phyloP scores from a whole-genome alignment of 177 flowering plant species.

The Vitis hybrid region DNA sequence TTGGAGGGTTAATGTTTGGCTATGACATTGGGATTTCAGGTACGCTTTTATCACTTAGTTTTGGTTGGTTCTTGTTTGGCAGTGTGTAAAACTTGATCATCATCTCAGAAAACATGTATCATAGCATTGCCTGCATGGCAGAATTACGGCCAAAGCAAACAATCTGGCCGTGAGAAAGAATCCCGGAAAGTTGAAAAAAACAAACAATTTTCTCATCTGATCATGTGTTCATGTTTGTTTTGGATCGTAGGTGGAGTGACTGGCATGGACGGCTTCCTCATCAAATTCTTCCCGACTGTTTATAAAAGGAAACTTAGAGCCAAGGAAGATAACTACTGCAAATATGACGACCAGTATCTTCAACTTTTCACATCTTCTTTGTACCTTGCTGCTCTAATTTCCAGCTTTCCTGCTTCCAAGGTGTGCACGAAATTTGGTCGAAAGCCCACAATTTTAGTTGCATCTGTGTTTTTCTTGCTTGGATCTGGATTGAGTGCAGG shows the following conservation, averaged over 20 bases:
- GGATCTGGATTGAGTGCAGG: conserved; percentile 25
- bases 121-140: no score
- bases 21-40: conserved; percentile 28
- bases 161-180: no score
- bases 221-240: background rate
- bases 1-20: conserved; percentile 30
- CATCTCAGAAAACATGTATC: no score
- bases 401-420: conserved; percentile 27
- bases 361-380: conserved; percentile 70
- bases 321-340: conserved; percentile 51
- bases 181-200: no score
- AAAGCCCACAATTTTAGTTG: conserved; percentile 24
- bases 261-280: conserved; percentile 61
- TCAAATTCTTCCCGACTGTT: conserved; percentile 50
- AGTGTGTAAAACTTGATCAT: no score
- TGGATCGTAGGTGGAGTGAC: conserved; percentile 57
- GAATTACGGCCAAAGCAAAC: no score
- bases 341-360: conserved; percentile 30
- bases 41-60: background rate
- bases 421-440: conserved; percentile 21
- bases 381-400: conserved; percentile 54
- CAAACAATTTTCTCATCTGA: background rate
- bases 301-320: conserved; percentile 32
- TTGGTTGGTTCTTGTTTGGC: background rate
- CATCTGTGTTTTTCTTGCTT: conserved; percentile 24